A percentile compares a stretch with the other conserved stretches of the same genome.
phyloP scores from a whole-genome alignment of 805 yeast genomes.

The Cyberlindnera xishuangbannaensis region DNA sequence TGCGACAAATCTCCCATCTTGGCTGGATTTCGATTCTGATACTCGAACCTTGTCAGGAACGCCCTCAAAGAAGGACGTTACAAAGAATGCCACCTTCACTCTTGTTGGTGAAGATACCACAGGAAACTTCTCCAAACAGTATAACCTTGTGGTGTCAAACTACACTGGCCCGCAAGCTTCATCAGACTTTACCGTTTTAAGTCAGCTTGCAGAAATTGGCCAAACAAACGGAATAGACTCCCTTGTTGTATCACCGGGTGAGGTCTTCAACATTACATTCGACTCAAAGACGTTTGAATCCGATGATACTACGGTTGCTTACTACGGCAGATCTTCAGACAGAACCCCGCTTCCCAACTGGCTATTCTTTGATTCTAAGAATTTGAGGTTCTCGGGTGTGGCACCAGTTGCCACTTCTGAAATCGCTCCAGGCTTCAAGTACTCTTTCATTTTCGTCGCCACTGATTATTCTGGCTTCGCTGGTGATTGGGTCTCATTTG shows the following conservation, averaged over 20 bases:
- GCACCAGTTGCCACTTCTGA: conserved; percentile 83
- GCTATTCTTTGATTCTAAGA: conserved; percentile 61
- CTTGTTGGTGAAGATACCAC: conserved; percentile 73
- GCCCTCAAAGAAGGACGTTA: conserved; percentile 43
- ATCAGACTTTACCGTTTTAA: conserved; percentile 36
- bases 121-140: conserved; percentile 38
- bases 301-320: conserved; percentile 48
- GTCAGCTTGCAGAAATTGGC: conserved; percentile 59
- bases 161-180: conserved; percentile 49
- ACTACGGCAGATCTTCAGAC: conserved; percentile 76
- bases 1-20: conserved; percentile 57
- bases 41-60: conserved; percentile 66
- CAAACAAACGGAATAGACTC: conserved; percentile 73
- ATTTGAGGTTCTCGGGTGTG: conserved; percentile 71
- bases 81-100: conserved; percentile 42
- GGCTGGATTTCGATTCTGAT: conserved; percentile 69
- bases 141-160: conserved; percentile 54
- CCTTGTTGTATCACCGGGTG: conserved; percentile 66
- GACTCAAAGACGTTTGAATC: conserved; percentile 55
- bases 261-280: conserved; percentile 60
- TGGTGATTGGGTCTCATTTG: conserved; percentile 64
- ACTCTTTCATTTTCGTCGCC: conserved; percentile 68
- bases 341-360: conserved; percentile 90
- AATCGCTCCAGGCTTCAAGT: conserved; percentile 81
- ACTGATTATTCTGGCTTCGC: conserved; percentile 72